A percentile compares a stretch with the other conserved stretches of the same genome.
Evolutionary conservation across 345 rosid genomes (phyloP).

Genomic region (Citrus reticulata): DNA sequence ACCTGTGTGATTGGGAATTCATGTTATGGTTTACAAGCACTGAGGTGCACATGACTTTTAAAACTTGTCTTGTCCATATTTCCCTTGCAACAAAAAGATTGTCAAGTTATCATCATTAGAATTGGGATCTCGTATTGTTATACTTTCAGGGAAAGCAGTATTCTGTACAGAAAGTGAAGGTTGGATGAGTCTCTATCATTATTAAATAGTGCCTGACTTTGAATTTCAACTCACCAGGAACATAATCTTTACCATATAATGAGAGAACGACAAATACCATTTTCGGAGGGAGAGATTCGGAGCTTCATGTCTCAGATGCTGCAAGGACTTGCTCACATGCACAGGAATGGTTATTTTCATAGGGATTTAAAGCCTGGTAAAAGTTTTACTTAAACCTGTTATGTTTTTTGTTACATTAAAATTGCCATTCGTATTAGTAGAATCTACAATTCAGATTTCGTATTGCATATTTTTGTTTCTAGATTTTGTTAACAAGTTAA

Average conservation of each 20-base stretch:
- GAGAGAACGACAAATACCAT: constrained; percentile 62
- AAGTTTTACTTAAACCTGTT: neutral
- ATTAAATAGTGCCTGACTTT: constrained; percentile 10
- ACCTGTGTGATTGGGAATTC: neutral
- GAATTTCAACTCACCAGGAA: constrained; percentile 41
- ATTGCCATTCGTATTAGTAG: neutral
- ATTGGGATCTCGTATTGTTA: neutral
- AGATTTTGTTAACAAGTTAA: constrained; percentile 5
- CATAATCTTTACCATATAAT: constrained; percentile 79
- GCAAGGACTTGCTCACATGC: constrained; percentile 93
- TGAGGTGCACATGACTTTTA: neutral
- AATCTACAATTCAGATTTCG: constrained; percentile 5
- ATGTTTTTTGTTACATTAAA: neutral
- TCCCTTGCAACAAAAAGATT: neutral
- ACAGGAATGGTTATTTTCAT: constrained; percentile 78
- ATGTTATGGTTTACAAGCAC: neutral
- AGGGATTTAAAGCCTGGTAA: constrained; percentile 93
- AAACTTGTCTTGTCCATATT: neutral
- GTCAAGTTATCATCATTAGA: neutral
- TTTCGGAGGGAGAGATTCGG: constrained; percentile 75
- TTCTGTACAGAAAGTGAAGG: neutral
- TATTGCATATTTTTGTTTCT: constrained; percentile 6
- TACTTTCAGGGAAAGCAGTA: neutral
- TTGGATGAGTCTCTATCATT: neutral
- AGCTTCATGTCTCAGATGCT: constrained; percentile 73